A percentile compares a stretch with the other conserved stretches of the same genome.
Evolutionary conservation across 805 yeast species (phyloP).

Genomic region (Saccharomycopsis amapae): DNA sequence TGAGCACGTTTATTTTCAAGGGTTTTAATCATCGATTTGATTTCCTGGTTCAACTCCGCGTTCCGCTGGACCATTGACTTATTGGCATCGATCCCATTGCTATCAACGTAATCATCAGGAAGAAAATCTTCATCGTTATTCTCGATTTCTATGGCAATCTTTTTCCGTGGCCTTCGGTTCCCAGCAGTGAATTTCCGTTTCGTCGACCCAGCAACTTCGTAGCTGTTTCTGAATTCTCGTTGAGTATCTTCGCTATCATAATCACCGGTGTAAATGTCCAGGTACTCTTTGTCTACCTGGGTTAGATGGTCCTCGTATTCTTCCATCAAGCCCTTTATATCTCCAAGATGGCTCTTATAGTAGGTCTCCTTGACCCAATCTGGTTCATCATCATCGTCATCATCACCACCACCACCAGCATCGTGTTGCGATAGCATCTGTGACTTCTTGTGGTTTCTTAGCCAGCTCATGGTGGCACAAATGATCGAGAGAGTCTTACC

Average conservation of each 20-base stretch:
- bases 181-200: too few relatives aligned
- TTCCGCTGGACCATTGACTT: constrained; percentile 26
- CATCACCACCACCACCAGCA: constrained; percentile 31
- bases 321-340: constrained; percentile 24
- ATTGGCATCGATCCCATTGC: not conserved
- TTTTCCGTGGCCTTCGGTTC: not conserved
- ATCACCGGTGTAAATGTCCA: constrained; percentile 12
- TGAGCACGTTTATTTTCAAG: constrained; percentile 29
- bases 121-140: constrained; percentile 33
- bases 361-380: constrained; percentile 54
- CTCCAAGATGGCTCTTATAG: constrained; percentile 25
- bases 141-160: constrained; percentile 18
- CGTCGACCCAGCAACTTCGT: constrained; percentile 15
- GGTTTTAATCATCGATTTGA: constrained; percentile 39
- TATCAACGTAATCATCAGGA: constrained; percentile 34
- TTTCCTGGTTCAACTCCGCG: constrained; percentile 37
- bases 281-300: constrained; percentile 23
- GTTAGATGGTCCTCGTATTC: constrained; percentile 33
- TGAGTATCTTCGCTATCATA: constrained; percentile 1
- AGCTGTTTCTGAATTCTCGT: not conserved
- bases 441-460: constrained; percentile 43
- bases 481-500: constrained; percentile 87
- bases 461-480: constrained; percentile 81
- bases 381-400: constrained; percentile 51
- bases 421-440: constrained; percentile 15